Base-by-base conservation (phyloP, 2,329 filamentous ascomycete genomes). In the Podosphaera aphanis region DNA sequence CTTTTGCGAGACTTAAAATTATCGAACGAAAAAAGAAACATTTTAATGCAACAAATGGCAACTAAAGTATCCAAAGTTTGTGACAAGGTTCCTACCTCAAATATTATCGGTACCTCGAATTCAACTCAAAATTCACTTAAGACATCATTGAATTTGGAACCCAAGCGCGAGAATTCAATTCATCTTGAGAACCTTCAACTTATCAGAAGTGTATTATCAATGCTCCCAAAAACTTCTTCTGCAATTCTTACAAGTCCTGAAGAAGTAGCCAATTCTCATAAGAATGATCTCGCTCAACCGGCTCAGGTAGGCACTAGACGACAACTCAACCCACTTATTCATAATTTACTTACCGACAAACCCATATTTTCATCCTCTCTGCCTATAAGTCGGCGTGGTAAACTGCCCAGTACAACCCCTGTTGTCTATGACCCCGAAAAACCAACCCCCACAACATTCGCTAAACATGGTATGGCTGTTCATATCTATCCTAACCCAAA, bases 321-420 rank as follows among this genome's bases (percentile, higher is more conserved):
- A 61, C 71, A 74, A 47, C 49, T 55, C 46, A 98, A 98, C 55
- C 85, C 86, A 0, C 66, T 98, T 1, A 90, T 98, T 40, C 85
- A 98, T 62, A 95, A 94, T 55, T 73, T 98, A 1, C 70, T 98
- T 8, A 98, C 90, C 1, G 90, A 98, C 62, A 92, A 93, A 56
- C 88, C 90, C 0, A 73, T 86, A 13, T 80, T 85, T 52, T 95
- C 90, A 1, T 90, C 90, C 1, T 98, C 90, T 0, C 67, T 98
- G 0, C 90, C 90, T 0, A 69, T 77, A 5, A 73, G 77, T 36
- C 71, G 82, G 43, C 70, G 84, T 27, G 53, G 55, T 2, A 48
- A 48, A 6, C 31, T 47, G 6, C 49, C 13, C 3, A n/a, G 10
- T 16, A 29, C 15, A 27, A 46, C 43, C 11, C 49, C 10, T 5